Evolutionary conservation across 129 eudicot species (phyloP).

Genomic region (Saposhnikovia divaricata): DNA sequence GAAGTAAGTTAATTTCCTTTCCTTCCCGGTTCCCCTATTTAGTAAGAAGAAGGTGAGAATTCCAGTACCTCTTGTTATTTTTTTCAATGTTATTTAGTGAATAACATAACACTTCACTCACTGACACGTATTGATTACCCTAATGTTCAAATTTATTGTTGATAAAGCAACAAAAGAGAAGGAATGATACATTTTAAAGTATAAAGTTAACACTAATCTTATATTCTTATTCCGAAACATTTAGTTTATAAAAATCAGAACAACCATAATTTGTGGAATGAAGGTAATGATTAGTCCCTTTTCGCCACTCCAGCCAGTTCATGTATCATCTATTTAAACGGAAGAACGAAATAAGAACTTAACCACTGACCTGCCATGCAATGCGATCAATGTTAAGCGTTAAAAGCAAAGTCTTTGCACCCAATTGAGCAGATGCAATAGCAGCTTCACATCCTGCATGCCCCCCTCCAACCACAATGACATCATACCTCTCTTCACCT

Average conservation of each 20-base stretch:
- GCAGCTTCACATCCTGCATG: slow-evolving; percentile 99
- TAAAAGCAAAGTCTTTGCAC: slow-evolving; percentile 91
- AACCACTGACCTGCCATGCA: slow-evolving; percentile 89
- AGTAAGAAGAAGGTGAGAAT: not conserved
- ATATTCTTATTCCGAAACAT: not conserved
- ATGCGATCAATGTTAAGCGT: slow-evolving; percentile 93
- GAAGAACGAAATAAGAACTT: slow-evolving; percentile 4
- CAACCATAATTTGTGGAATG: not conserved
- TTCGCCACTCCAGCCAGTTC: not conserved
- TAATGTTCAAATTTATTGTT: not conserved
- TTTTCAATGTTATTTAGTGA: not conserved
- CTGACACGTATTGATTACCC: not conserved
- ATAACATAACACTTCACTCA: not conserved
- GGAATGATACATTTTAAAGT: not conserved
- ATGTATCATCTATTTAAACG: not conserved
- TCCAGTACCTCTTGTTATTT: not conserved
- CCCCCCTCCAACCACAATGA: slow-evolving; percentile 98
- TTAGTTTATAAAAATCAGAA: not conserved
- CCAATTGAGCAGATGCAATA: slow-evolving; percentile 89
- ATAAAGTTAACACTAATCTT: not conserved
- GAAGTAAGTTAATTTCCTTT: not conserved
- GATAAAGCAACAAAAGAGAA: not conserved
- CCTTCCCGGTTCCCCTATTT: not conserved
- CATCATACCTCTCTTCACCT: slow-evolving; percentile 70
- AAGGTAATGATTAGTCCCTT: not conserved